phyloP scores from a whole-genome alignment of 2,329 filamentous ascomycete genomes.

The Sphaerostilbella broomeana region DNA sequence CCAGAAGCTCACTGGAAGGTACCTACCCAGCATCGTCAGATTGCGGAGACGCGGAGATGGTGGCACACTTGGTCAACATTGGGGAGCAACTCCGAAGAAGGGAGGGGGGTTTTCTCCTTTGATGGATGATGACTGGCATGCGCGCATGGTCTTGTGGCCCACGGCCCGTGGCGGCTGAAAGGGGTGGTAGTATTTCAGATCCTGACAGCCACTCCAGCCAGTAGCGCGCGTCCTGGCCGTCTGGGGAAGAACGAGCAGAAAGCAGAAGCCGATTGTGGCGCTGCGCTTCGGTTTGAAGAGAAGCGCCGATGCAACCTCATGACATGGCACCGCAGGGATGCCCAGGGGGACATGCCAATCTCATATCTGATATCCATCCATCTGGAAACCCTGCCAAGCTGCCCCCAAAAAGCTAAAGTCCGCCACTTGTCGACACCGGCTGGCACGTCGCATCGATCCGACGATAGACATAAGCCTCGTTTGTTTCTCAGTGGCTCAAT shows the following conservation, averaged over 20 bases:
- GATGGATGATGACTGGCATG: slow-evolving; percentile 13
- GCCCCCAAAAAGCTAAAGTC: no score
- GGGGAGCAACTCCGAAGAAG: slow-evolving; percentile 7
- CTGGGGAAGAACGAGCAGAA: background rate
- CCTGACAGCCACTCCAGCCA: slow-evolving; percentile 11
- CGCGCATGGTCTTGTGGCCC: slow-evolving; percentile 13
- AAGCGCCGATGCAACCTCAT: slow-evolving; percentile 14
- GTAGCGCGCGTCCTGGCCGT: slow-evolving; percentile 10
- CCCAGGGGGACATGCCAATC: slow-evolving; percentile 6
- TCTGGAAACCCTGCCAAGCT: no score
- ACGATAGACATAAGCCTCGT: no score
- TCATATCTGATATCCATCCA: slow-evolving; percentile 9
- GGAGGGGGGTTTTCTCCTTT: slow-evolving; percentile 2
- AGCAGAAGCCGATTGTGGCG: slow-evolving; percentile 12
- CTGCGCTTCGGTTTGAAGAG: slow-evolving; percentile 11
- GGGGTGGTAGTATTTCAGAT: slow-evolving; percentile 13
- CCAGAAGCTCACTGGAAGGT: no score
- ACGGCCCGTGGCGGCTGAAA: slow-evolving; percentile 14
- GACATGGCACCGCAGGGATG: slow-evolving; percentile 14
- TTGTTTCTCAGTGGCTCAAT: no score
- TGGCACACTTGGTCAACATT: slow-evolving; percentile 7
- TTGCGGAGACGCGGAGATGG: slow-evolving; percentile 7
- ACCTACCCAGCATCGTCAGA: background rate
- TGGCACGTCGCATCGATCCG: no score
- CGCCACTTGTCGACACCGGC: no score